Evolutionary conservation across 2,329 filamentous ascomycete genomes (phyloP).

Genomic region (Verticillium nonalfalfae): DNA sequence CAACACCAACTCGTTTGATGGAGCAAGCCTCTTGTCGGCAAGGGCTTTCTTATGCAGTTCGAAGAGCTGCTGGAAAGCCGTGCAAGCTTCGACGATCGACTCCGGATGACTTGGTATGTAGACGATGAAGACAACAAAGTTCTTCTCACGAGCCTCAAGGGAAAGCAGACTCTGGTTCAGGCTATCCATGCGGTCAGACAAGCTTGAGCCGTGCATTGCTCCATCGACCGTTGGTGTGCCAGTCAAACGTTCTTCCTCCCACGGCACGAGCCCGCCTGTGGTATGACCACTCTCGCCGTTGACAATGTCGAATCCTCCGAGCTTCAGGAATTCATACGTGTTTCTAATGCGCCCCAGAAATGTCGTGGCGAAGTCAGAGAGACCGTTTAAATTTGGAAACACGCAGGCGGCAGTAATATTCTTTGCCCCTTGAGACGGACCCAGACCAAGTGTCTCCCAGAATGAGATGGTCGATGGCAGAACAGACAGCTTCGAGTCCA

Average conservation of each 20-base stretch:
- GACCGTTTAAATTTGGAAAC: constrained; percentile 58
- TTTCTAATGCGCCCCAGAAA: constrained; percentile 65
- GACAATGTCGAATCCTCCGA: constrained; percentile 58
- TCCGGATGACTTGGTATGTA: constrained; percentile 59
- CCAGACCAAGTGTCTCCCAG: constrained; percentile 75
- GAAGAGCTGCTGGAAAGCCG: constrained; percentile 67
- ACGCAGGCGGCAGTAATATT: constrained; percentile 66
- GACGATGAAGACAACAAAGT: constrained; percentile 71
- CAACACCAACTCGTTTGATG: constrained; percentile 62
- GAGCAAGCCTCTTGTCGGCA: constrained; percentile 32
- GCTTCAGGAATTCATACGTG: constrained; percentile 66
- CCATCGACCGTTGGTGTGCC: neutral
- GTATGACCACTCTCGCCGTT: constrained; percentile 32
- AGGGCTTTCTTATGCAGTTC: constrained; percentile 52
- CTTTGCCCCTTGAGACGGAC: constrained; percentile 64
- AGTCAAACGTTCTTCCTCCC: constrained; percentile 24
- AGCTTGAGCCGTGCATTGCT: constrained; percentile 19
- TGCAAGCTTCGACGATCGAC: constrained; percentile 64
- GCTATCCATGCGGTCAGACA: constrained; percentile 41
- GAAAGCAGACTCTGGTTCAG: constrained; percentile 39
- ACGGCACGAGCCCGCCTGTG: constrained; percentile 41
- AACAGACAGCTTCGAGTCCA: constrained; percentile 64
- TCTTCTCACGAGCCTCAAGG: constrained; percentile 39
- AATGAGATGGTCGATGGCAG: constrained; percentile 70
- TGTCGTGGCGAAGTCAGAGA: constrained; percentile 51